Percentiles rank a stretch among this genome's conserved stretches.
Evolutionary conservation across 345 rosid species (phyloP).

Genomic region (Trapa incisa): DNA sequence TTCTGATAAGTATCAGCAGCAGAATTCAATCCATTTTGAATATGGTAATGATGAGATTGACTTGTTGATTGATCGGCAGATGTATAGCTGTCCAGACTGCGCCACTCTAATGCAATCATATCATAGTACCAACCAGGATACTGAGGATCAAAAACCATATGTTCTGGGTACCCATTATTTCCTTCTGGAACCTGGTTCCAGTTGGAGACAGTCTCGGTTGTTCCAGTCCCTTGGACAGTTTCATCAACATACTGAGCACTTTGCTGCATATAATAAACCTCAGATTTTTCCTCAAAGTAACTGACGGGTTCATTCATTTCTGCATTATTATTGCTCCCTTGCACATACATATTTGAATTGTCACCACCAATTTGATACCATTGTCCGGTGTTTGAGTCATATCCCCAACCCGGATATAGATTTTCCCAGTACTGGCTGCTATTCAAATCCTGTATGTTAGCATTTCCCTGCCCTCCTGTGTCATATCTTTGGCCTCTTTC

Average conservation of each 20-base stretch:
- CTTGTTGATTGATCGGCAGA: constrained; percentile 32
- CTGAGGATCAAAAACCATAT: constrained; percentile 79
- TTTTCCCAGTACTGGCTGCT: constrained; percentile 61
- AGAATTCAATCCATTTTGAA: constrained; percentile 42
- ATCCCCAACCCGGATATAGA: constrained; percentile 87
- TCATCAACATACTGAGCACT: constrained; percentile 40
- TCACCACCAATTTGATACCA: constrained; percentile 67
- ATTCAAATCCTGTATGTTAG: constrained; percentile 36
- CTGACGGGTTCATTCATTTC: constrained; percentile 4
- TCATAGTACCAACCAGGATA: constrained; percentile 96
- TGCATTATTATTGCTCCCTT: constrained; percentile 22
- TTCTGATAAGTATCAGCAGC: constrained; percentile 22
- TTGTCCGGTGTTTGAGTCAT: constrained; percentile 54
- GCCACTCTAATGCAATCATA: constrained; percentile 60
- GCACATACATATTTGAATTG: constrained; percentile 18
- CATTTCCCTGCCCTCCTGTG: constrained; percentile 18
- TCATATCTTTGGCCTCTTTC: constrained; percentile 27
- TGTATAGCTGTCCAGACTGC: constrained; percentile 51
- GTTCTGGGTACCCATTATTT: constrained; percentile 65
- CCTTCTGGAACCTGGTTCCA: constrained; percentile 60
- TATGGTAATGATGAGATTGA: constrained; percentile 38
- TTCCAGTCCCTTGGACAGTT: constrained; percentile 31
- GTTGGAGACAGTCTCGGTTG: constrained; percentile 40
- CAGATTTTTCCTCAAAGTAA: no score
- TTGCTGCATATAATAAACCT: constrained; percentile 26